phyloP scores from a whole-genome alignment of 1,284 basidiomycete species.

The Heterobasidion irregulare region DNA sequence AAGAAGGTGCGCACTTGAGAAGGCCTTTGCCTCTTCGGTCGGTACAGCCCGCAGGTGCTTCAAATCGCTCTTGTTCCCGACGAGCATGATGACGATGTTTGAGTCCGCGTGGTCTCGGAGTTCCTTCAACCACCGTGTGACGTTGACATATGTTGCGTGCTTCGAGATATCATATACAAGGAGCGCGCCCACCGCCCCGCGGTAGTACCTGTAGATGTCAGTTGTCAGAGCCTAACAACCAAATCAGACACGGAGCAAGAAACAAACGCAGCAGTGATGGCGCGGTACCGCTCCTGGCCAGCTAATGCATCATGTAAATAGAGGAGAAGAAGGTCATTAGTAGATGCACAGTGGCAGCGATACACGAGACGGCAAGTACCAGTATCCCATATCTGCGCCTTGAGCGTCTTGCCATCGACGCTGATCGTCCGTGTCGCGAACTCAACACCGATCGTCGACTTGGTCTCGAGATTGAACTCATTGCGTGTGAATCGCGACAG shows the following conservation, averaged over 20 bases:
- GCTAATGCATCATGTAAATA: slow-evolving; percentile 36
- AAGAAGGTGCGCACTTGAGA: slow-evolving; percentile 62
- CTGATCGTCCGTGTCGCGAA: slow-evolving; percentile 95
- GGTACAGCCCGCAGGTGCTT: slow-evolving; percentile 95
- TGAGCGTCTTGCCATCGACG: slow-evolving; percentile 95
- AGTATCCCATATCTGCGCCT: slow-evolving; percentile 99
- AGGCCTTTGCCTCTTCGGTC: slow-evolving; percentile 88
- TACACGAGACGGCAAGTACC: slow-evolving; percentile 38
- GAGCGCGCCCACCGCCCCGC: slow-evolving; percentile 91
- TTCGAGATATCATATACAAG: slow-evolving; percentile 94
- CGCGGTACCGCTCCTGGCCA: slow-evolving; percentile 97
- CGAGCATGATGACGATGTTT: slow-evolving; percentile 93
- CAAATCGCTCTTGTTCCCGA: slow-evolving; percentile 97
- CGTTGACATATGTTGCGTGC: slow-evolving; percentile 93
- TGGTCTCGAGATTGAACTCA: slow-evolving; percentile 98
- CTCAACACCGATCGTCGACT: slow-evolving; percentile 99
- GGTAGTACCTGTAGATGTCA: slow-evolving; percentile 73
- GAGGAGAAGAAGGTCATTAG: background rate
- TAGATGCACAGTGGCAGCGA: background rate
- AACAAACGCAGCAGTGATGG: slow-evolving; percentile 92
- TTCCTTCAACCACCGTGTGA: slow-evolving; percentile 98
- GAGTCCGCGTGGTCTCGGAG: slow-evolving; percentile 90
- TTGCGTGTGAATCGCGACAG: slow-evolving; percentile 97
- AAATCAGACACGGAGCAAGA: background rate
- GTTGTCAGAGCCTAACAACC: background rate